phyloP scores from a whole-genome alignment of 805 yeast species.

The Ogataea zsoltii region DNA sequence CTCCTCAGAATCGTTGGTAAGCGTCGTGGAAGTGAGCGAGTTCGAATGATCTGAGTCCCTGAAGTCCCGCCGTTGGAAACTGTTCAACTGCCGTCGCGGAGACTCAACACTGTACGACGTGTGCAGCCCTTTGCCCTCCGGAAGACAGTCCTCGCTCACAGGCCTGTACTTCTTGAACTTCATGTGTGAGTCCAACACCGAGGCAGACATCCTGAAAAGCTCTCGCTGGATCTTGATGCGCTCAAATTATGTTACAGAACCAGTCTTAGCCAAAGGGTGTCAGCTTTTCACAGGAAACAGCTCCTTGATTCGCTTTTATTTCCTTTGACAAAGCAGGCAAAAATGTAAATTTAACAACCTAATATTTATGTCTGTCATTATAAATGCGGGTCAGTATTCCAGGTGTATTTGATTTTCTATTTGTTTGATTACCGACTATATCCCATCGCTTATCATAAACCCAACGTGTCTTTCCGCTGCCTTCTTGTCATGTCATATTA shows the following conservation, averaged over 20 bases:
- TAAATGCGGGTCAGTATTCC: no score
- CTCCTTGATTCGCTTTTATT: no score
- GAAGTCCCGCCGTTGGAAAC: background rate
- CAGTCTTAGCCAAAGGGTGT: background rate
- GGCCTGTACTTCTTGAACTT: slow-evolving; percentile 20
- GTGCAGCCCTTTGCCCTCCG: background rate
- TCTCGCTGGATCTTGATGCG: background rate
- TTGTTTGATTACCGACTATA: no score
- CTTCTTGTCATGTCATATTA: slow-evolving; percentile 66
- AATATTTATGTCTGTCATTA: no score
- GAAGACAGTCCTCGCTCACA: background rate
- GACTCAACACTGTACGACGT: no score
- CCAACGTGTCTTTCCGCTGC: no score
- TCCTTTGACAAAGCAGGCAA: no score
- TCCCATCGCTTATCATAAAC: no score
- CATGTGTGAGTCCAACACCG: slow-evolving; percentile 17
- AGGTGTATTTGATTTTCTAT: no score
- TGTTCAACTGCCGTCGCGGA: no score
- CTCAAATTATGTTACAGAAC: background rate
- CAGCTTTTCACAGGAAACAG: no score
- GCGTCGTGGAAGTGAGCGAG: slow-evolving; percentile 10
- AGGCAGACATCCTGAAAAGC: slow-evolving; percentile 8
- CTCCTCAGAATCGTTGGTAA: slow-evolving; percentile 6
- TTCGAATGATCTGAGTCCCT: slow-evolving; percentile 2
- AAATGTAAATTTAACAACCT: no score